These are phyloP conservation scores for Zasmidium angulare DNA, from an alignment of 2,329 filamentous ascomycete genomes.

Conservation along the genomic window DNA sequence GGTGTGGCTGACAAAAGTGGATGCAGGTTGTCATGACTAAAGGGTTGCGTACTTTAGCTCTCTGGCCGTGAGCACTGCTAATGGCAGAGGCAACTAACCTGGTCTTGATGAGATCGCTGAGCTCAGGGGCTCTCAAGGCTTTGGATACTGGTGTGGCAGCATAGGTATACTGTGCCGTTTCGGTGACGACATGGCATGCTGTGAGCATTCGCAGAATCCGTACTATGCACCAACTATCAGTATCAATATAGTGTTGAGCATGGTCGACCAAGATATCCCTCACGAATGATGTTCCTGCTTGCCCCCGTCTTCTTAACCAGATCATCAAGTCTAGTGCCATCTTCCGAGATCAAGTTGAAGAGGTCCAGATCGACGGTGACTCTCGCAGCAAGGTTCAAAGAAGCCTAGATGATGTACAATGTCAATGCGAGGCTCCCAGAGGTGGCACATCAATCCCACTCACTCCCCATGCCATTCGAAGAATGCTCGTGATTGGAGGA, in stretches of 20 bases:
- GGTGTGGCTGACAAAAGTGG: not conserved
- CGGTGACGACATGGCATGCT: not conserved
- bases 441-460: not conserved
- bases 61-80: not conserved
- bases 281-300: not conserved
- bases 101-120: not conserved
- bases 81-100: not conserved
- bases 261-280: too few species aligned
- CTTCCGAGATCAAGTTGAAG: not conserved
- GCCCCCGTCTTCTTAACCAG: not conserved
- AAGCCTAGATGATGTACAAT: not conserved
- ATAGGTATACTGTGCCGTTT: not conserved
- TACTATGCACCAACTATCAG: not conserved
- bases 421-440: not conserved
- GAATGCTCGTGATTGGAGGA: not conserved
- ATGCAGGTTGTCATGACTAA: not conserved
- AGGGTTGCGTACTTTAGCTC: not conserved
- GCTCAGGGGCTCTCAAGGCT: not conserved
- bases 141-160: not conserved
- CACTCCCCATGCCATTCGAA: not conserved
- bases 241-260: too few species aligned
- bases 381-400: not conserved
- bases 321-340: not conserved
- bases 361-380: not conserved
- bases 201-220: not conserved